Percentiles rank a stretch among this genome's conserved stretches.
Evolutionary conservation across 331 rosid species (phyloP).

Genomic region (Pyrus hybrid): DNA sequence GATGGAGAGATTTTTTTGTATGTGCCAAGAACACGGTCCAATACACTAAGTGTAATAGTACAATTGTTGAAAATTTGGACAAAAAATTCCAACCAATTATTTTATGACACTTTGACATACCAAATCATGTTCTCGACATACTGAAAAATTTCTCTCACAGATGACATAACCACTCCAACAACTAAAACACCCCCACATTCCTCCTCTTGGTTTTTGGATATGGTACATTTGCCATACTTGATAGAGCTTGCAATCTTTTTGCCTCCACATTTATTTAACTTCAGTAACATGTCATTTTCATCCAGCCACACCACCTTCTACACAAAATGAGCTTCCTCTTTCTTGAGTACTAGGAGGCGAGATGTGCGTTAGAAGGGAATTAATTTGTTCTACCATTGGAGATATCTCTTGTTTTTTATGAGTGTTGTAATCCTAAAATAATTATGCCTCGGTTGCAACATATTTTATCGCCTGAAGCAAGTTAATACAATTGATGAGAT

Average conservation of each 20-base stretch:
- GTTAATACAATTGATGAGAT: too few species aligned
- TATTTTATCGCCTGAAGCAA: too few species aligned
- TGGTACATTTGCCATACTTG: background rate
- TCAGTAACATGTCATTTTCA: constrained; percentile 30
- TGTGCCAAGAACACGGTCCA: background rate
- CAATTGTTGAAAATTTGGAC: too few species aligned
- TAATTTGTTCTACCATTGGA: rapidly evolving
- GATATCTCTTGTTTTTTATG: too few species aligned
- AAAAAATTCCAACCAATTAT: too few species aligned
- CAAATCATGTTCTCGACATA: rapidly evolving
- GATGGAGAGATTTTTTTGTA: background rate
- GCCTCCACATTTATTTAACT: constrained; percentile 24
- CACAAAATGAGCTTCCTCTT: background rate
- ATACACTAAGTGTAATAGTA: too few species aligned
- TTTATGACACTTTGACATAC: too few species aligned
- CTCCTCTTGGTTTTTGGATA: background rate
- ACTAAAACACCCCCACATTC: constrained; percentile 17
- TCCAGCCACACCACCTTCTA: constrained; percentile 21
- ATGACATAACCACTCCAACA: constrained; percentile 34
- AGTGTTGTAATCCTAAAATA: too few species aligned
- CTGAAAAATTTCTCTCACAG: too few species aligned
- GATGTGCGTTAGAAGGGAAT: background rate
- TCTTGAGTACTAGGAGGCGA: background rate
- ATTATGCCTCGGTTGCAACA: too few species aligned
- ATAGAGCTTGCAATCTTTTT: constrained; percentile 5